A percentile compares a stretch with the other conserved stretches of the same genome.
Evolutionary conservation across 2,329 filamentous ascomycete species (phyloP).

Genomic region (Ascochyta clinopodiicola): DNA sequence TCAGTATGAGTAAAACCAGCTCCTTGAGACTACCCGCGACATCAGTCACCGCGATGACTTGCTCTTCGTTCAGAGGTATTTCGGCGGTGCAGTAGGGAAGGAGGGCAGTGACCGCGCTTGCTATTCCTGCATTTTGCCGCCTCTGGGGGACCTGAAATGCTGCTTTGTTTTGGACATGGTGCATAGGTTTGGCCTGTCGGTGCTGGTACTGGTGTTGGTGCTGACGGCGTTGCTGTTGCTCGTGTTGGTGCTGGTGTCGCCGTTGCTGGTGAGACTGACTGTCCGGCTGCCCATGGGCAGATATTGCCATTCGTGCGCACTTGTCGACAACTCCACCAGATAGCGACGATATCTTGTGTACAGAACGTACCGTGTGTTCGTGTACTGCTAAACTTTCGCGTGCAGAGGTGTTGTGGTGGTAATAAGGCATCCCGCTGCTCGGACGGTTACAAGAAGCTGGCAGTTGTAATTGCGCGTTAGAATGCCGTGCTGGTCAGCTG

Average conservation of each 20-base stretch:
- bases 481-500: not conserved
- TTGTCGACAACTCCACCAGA: slow-evolving; percentile 18
- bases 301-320: not conserved
- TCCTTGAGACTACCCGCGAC: slow-evolving; percentile 41
- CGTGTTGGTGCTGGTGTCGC: not conserved
- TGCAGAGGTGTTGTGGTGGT: not conserved
- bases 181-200: not conserved
- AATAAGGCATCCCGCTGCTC: not conserved
- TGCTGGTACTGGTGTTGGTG: not conserved
- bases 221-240: not conserved
- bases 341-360: not conserved
- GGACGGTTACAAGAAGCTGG: not conserved
- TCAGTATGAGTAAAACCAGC: slow-evolving; percentile 37
- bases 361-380: not conserved
- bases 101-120: slow-evolving; percentile 28
- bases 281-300: not conserved
- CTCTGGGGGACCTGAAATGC: not conserved
- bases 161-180: not conserved
- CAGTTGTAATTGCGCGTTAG: not conserved
- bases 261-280: not conserved
- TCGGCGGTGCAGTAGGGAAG: slow-evolving; percentile 41
- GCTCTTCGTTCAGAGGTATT: slow-evolving; percentile 26
- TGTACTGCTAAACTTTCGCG: not conserved
- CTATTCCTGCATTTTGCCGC: not conserved
- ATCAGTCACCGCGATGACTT: slow-evolving; percentile 43